Base-by-base conservation (phyloP, 2,329 filamentous ascomycete genomes). In the Coniochaeta hoffmannii region DNA sequence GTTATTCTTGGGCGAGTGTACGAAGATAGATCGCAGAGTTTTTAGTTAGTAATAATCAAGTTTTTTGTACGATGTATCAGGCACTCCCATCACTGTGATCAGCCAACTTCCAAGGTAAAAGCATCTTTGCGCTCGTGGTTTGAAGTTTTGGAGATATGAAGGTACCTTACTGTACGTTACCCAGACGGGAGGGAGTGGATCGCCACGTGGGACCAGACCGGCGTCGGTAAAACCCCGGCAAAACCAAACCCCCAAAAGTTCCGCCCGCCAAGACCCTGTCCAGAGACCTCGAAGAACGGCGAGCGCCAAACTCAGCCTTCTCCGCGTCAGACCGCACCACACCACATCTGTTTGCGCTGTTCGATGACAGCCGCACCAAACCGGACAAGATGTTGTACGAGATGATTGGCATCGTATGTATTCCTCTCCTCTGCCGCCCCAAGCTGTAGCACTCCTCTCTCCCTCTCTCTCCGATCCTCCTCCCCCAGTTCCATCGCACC, bases 351-450 rank as follows among this genome's bases (percentile, higher is more conserved):
- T n/a, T 51, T 28, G 26, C 49, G 36, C 46, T 34, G 54, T 52
- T n/a, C 46, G 19, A 46, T 53, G 54, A 51, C 51, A 57, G 54
- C 38, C 35, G 17, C 19, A 44, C 31, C 35, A 30, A 30, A 46
- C 53, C 58, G 30, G 60, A 63, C 69, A 79, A 71, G 62, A 97
- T 99, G 94, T 78, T 99, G 76, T 99, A 99, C 80, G 94, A 99
- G 78, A 79, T 97, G 68, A 94, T 99, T 73, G 94, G 89, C 72
- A 87, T 97, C 75, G 94, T 97, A 76, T 67, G 87, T 76, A 11
- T n/a, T 50, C 9, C 44, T 12, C 8, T 15, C 14, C n/a, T n/a
- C 49, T 15, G 36, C n/a, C 49, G 1, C 28, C 49, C 30, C 49
- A 51, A 34, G 19, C 28, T 12, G 7, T 32, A 32, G 7, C 30